phyloP scores from a whole-genome alignment of 1,284 basidiomycete genomes.

The Moesziomyces aphidis region DNA sequence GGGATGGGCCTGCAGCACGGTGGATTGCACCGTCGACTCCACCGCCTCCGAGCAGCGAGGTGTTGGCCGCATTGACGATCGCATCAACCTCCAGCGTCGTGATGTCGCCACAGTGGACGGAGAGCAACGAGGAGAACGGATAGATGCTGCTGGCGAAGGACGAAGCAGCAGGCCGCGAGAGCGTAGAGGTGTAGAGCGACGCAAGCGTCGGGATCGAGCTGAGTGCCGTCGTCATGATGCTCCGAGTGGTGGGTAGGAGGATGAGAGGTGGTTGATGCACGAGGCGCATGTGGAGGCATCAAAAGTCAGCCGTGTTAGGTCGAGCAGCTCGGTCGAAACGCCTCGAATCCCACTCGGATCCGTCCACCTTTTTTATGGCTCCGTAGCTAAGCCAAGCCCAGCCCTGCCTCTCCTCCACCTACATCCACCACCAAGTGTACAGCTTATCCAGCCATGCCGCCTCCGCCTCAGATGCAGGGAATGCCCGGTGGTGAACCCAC shows the following conservation, averaged over 20 bases:
- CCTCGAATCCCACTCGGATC: conserved; percentile 1
- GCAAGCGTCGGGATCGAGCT: conserved; percentile 24
- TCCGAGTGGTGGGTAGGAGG: not conserved
- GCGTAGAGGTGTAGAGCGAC: conserved; percentile 19
- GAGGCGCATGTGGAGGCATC: conserved; percentile 11
- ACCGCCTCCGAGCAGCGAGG: conserved; percentile 57
- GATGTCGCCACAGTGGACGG: conserved; percentile 28
- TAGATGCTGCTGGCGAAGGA: conserved; percentile 18
- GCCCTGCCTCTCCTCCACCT: not conserved
- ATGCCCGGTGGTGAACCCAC: conserved; percentile 43
- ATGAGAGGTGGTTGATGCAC: conserved; percentile 1
- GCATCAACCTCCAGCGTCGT: conserved; percentile 50
- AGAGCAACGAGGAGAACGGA: conserved; percentile 23
- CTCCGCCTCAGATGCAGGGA: conserved; percentile 46
- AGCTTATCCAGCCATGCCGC: conserved; percentile 21
- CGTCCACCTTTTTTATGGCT: not conserved
- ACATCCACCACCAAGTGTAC: not conserved
- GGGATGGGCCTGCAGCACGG: conserved; percentile 79
- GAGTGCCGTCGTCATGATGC: conserved; percentile 18
- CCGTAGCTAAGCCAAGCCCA: not conserved
- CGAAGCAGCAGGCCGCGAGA: conserved; percentile 9
- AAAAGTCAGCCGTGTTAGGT: not conserved
- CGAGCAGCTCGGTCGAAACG: not conserved
- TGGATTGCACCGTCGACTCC: conserved; percentile 87
- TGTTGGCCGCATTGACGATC: conserved; percentile 65